Conservation (phyloP, 2,329 filamentous ascomycete genomes). For the Ophiocordyceps sinensis region DNA sequence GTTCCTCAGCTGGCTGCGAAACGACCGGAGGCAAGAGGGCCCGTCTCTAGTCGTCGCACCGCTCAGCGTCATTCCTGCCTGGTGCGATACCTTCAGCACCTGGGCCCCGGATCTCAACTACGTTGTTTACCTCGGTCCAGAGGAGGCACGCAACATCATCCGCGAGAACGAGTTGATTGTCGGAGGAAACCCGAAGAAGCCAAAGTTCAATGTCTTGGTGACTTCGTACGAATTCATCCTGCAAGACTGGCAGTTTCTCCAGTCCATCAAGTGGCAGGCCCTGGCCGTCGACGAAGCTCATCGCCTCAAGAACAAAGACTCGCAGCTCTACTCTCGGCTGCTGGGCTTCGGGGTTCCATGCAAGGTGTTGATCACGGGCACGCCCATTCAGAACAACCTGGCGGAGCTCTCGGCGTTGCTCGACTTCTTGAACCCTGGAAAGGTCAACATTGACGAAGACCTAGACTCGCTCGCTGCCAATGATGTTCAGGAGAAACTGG, state of each 20-base stretch:
- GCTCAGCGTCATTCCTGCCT: constrained; percentile 90
- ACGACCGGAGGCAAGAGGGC: constrained; percentile 78
- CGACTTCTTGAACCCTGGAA: constrained; percentile 94
- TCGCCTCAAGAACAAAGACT: constrained; percentile 89
- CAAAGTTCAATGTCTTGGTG: constrained; percentile 94
- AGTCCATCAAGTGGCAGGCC: constrained; percentile 93
- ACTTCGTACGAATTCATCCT: constrained; percentile 97
- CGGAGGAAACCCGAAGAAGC: constrained; percentile 73
- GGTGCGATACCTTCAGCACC: constrained; percentile 93
- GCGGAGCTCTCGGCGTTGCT: constrained; percentile 84
- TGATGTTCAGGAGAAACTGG: constrained; percentile 75
- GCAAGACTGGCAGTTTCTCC: constrained; percentile 68
- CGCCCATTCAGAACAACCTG: constrained; percentile 92
- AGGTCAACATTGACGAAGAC: constrained; percentile 80
- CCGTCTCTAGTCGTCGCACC: constrained; percentile 96
- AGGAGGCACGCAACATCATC: constrained; percentile 73
- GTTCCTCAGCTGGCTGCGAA: constrained; percentile 93
- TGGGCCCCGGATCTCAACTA: constrained; percentile 97
- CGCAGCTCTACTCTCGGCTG: constrained; percentile 77
- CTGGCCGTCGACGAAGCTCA: constrained; percentile 95
- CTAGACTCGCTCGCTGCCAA: constrained; percentile 66
- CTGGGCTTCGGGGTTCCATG: constrained; percentile 77
- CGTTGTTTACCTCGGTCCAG: constrained; percentile 87
- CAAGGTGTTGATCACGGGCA: constrained; percentile 88
- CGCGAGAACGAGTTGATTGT: constrained; percentile 79